phyloP scores from a whole-genome alignment of 2,329 filamentous ascomycete species.

The Talaromyces funiculosus region DNA sequence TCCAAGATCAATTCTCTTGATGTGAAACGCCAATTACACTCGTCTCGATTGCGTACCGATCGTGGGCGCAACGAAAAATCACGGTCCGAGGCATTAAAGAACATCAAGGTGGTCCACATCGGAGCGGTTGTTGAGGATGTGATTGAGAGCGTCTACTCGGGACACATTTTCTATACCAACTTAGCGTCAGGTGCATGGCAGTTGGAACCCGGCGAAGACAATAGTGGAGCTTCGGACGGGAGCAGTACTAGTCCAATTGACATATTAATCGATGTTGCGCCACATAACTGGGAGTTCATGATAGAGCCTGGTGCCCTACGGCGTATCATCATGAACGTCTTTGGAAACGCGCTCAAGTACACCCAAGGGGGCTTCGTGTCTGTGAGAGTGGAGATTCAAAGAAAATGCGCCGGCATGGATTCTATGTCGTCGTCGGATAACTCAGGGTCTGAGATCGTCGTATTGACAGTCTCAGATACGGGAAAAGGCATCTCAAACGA shows the following conservation, averaged over 20 bases:
- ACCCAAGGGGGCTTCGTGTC: conserved; percentile 31
- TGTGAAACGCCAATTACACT: conserved; percentile 15
- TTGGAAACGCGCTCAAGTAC: conserved; percentile 33
- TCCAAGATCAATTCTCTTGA: conserved; percentile 42
- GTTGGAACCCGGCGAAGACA: neutral
- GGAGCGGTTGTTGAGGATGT: conserved; percentile 44
- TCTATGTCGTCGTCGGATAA: neutral
- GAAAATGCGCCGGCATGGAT: conserved; percentile 15
- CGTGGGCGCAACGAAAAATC: neutral
- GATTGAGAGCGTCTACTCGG: conserved; percentile 44
- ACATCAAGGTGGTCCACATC: conserved; percentile 26
- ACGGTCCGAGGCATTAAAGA: neutral
- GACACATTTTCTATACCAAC: conserved; percentile 29
- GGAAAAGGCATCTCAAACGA: conserved; percentile 57
- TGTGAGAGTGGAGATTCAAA: conserved; percentile 25
- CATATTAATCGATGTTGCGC: neutral
- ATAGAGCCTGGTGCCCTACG: conserved; percentile 43
- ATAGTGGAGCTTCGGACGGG: neutral
- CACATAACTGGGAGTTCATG: conserved; percentile 38
- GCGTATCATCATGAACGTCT: conserved; percentile 43
- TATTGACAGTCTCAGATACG: conserved; percentile 50
- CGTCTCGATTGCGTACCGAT: neutral
- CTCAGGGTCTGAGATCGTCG: conserved; percentile 5
- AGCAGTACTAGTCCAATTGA: neutral
- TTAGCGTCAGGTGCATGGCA: neutral